phyloP scores from a whole-genome alignment of 2,329 filamentous ascomycete genomes.

The Fusarium sambucinum region DNA sequence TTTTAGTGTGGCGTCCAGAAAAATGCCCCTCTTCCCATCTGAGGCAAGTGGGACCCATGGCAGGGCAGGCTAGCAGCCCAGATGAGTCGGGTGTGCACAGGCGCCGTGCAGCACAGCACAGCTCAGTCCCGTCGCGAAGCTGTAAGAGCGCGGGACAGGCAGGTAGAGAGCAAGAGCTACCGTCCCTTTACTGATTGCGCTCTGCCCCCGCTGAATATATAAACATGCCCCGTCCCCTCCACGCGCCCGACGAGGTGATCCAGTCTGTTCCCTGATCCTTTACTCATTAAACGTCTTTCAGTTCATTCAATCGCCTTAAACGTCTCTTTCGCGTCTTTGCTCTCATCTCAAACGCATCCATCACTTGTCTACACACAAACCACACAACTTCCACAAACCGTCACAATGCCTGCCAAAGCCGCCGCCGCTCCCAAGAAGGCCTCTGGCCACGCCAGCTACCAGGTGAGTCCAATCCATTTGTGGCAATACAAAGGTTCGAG shows the following conservation, averaged over 20 bases:
- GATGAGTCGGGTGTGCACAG: conserved; percentile 43
- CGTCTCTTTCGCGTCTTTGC: conserved; percentile 44
- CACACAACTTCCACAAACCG: conserved; percentile 45
- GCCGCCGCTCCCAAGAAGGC: conserved; percentile 57
- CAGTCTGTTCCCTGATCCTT: conserved; percentile 53
- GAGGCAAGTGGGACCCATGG: conserved; percentile 38
- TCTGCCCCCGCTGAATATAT: conserved; percentile 70
- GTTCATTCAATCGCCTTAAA: conserved; percentile 17
- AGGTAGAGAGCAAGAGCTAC: conserved; percentile 50
- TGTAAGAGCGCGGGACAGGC: conserved; percentile 38
- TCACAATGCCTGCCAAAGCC: conserved; percentile 72
- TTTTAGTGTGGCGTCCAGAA: conserved; percentile 45
- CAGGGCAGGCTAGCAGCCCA: background rate
- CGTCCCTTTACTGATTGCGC: conserved; percentile 64
- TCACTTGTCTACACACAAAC: conserved; percentile 28
- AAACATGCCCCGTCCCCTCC: conserved; percentile 67
- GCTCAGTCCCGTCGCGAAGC: conserved; percentile 25
- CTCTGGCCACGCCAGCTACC: conserved; percentile 68
- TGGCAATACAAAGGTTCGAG: conserved; percentile 3
- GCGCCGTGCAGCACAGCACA: background rate
- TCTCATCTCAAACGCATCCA: conserved; percentile 42
- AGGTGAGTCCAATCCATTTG: conserved; percentile 59
- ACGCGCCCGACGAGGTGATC: conserved; percentile 63
- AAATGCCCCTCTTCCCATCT: conserved; percentile 43
- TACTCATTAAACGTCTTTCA: conserved; percentile 44